These are phyloP conservation scores for Calocybe cyanea DNA, from an alignment of 768 basidiomycete genomes.

Conservation along the genomic window DNA sequence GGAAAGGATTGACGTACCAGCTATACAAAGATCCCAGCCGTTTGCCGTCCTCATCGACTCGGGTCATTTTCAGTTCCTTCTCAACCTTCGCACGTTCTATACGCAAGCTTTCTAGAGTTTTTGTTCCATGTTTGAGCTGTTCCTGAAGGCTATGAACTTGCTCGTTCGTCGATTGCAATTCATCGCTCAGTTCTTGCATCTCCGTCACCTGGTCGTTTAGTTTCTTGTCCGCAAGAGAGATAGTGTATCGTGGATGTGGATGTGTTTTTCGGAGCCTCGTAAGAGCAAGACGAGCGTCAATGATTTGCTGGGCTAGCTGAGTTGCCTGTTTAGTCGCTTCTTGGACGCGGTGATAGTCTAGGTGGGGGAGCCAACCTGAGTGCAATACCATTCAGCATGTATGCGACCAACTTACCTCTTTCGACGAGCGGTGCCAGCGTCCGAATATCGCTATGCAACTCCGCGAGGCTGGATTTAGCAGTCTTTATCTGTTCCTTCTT, in stretches of 20 bases:
- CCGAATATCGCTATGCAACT: slow-evolving; percentile 59
- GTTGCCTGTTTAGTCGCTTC: slow-evolving; percentile 50
- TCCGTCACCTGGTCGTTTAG: slow-evolving; percentile 73
- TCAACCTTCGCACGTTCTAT: slow-evolving; percentile 67
- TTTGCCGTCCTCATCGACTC: slow-evolving; percentile 60
- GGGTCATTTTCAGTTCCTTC: slow-evolving; percentile 55
- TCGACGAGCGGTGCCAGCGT: slow-evolving; percentile 67
- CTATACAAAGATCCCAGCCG: slow-evolving; percentile 64
- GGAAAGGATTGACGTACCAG: slow-evolving; percentile 42
- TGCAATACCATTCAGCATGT: neutral
- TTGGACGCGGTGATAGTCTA: slow-evolving; percentile 62
- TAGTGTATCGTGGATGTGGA: slow-evolving; percentile 76
- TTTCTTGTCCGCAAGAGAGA: slow-evolving; percentile 67
- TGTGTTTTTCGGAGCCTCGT: slow-evolving; percentile 79
- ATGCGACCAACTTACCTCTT: slow-evolving; percentile 43
- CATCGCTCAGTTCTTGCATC: slow-evolving; percentile 74
- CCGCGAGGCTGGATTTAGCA: slow-evolving; percentile 58
- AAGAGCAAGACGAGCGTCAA: slow-evolving; percentile 77
- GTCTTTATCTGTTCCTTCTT: slow-evolving; percentile 69
- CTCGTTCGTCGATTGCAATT: slow-evolving; percentile 50
- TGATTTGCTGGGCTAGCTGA: slow-evolving; percentile 67
- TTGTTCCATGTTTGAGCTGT: slow-evolving; percentile 50
- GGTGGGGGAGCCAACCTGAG: neutral
- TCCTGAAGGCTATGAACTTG: slow-evolving; percentile 54
- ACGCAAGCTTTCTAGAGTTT: slow-evolving; percentile 56